Base-by-base conservation (phyloP, 345 rosid genomes). In the Pistacia atlantica region DNA sequence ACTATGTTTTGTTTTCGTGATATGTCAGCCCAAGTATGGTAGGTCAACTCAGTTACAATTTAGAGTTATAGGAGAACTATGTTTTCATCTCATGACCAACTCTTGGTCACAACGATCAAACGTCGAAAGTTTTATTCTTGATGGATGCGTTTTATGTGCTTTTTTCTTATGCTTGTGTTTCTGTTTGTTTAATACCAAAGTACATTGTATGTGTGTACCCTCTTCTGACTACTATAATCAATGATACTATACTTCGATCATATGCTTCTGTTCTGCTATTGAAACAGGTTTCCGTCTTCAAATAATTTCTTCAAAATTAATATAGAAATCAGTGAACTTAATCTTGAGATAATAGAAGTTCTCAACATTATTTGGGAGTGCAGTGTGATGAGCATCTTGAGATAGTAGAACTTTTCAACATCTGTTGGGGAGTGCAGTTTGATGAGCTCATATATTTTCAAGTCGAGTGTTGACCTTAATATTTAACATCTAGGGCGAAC, bases 91-190 rank as follows among this genome's bases (percentile, higher is more conserved):
- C 46, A 56, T 33, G 54, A 51, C 20, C 52, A 46, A 16, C 20
- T 42, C 3, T 65, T 42, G 38, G 72, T 60, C 42, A 69, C 20
- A 16, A 54, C 8, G 57, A 51, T 54, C 70, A 54, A 33, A 33
- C 58, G 17, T 62, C 8, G 35, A 55, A 61, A 69, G 75, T 67
- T 71, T 70, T 69, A 74, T 25, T 67, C 59, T 46, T 54, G 55
- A 54, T 61, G 60, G 65, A 49, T 71, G 42, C 60, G 48, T 72
- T 76, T 35, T 54, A 51, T 72, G 66, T 61, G 62, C 71, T 78
- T 54, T 31, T 33, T 70, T 74, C 68, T 51, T 83, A 37, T 78
- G 83, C 82, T 72, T 75, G 78, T 67, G 56, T 72, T 78, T 75
- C 46, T 65, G 45, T 71, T 37, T 76, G 22, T 76, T 55, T 71